Conservation (phyloP, 2,329 filamentous ascomycete species). For the Grosmannia clavigera region DNA sequence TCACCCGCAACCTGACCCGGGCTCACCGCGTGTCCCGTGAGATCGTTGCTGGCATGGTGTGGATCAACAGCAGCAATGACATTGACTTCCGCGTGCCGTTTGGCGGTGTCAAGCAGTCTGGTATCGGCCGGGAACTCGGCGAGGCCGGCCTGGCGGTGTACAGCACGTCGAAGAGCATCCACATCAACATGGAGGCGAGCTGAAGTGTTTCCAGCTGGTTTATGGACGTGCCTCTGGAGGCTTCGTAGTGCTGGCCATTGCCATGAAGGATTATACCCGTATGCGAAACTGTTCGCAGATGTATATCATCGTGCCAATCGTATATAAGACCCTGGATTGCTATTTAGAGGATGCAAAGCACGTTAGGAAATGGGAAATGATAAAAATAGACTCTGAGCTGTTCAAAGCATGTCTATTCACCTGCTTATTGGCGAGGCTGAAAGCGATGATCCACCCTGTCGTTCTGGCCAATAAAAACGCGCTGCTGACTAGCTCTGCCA, state of each 20-base stretch:
- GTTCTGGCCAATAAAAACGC: background rate
- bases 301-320: background rate
- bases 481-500: background rate
- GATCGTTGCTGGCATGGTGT: constrained; percentile 42
- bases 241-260: no score
- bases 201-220: background rate
- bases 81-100: constrained; percentile 40
- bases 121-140: constrained; percentile 23
- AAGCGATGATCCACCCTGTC: background rate
- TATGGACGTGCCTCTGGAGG: no score
- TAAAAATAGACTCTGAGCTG: background rate
- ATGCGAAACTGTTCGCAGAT: background rate
- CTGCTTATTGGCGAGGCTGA: background rate
- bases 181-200: constrained; percentile 21
- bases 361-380: background rate
- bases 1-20: constrained; percentile 40
- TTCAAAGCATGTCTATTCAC: no score
- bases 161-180: constrained; percentile 21
- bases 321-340: background rate
- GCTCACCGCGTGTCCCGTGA: constrained; percentile 34
- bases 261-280: background rate
- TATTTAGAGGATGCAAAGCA: background rate
- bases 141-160: constrained; percentile 22
- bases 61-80: constrained; percentile 31
- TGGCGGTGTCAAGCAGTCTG: constrained; percentile 25